Percentiles rank a stretch among this genome's conserved stretches.
These are phyloP conservation scores for Stachybotrys chartarum DNA, from an alignment of 2,329 filamentous ascomycete species.

Conservation along the genomic window DNA sequence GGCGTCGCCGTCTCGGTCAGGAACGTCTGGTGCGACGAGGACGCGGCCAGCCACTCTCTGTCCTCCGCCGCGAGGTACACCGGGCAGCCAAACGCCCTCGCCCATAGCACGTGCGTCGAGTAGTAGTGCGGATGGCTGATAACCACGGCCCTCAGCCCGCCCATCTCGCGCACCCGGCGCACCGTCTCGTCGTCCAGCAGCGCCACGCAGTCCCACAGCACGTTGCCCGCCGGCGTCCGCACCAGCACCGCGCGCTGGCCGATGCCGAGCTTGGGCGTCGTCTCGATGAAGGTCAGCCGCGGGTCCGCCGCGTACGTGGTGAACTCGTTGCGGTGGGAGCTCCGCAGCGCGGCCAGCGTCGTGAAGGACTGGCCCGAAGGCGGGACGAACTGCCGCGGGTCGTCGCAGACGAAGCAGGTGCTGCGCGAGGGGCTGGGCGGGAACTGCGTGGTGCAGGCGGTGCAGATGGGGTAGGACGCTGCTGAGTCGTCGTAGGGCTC, in stretches of 20 bases:
- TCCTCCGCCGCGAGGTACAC: constrained; percentile 65
- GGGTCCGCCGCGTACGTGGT: constrained; percentile 36
- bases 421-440: constrained; percentile 32
- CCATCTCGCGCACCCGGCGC: constrained; percentile 46
- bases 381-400: constrained; percentile 64
- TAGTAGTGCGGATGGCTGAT: constrained; percentile 82
- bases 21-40: constrained; percentile 37
- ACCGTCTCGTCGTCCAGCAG: constrained; percentile 61
- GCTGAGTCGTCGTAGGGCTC: constrained; percentile 8
- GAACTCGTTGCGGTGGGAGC: constrained; percentile 46
- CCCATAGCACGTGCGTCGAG: constrained; percentile 70
- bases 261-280: constrained; percentile 58
- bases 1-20: constrained; percentile 36
- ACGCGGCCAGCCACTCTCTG: constrained; percentile 50
- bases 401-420: constrained; percentile 66
- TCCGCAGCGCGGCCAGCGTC: constrained; percentile 40
- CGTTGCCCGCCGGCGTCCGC: constrained; percentile 56
- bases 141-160: constrained; percentile 64
- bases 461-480: constrained; percentile 40
- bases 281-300: constrained; percentile 38
- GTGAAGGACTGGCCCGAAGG: constrained; percentile 53
- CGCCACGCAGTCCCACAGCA: constrained; percentile 75
- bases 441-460: constrained; percentile 63
- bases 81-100: constrained; percentile 57
- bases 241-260: constrained; percentile 69